Conservation (phyloP, 2,329 filamentous ascomycete genomes). For the Nemania sp. region DNA sequence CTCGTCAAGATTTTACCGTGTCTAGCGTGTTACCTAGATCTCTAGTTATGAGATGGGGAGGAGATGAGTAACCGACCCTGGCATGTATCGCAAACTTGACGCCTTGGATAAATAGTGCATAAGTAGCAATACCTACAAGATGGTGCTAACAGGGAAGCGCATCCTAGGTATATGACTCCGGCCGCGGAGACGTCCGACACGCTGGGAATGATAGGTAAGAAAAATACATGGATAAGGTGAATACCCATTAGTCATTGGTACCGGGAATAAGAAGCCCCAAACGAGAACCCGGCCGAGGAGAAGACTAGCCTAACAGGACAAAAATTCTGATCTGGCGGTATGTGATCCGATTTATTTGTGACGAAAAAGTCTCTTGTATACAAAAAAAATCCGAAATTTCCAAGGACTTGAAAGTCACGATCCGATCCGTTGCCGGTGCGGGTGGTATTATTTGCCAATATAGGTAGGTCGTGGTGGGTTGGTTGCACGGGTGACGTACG, state of each 20-base stretch:
- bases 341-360: neutral
- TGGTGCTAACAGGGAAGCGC: neutral
- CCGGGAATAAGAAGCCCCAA: neutral
- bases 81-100: neutral
- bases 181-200: constrained; percentile 1
- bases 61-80: neutral
- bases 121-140: no score
- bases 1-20: neutral
- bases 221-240: neutral
- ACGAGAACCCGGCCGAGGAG: neutral
- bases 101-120: no score
- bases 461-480: neutral
- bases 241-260: neutral
- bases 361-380: neutral
- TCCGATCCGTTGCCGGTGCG: no score
- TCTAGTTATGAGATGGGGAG: neutral
- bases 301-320: neutral
- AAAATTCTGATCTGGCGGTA: neutral
- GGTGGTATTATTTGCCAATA: no score
- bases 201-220: neutral
- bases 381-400: neutral
- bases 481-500: neutral
- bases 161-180: neutral
- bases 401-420: no score
- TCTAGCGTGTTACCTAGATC: neutral